Percentiles rank a stretch among this genome's conserved stretches.
Conservation (phyloP, 495 filamentous ascomycete genomes). For the Tirmania nivea region DNA sequence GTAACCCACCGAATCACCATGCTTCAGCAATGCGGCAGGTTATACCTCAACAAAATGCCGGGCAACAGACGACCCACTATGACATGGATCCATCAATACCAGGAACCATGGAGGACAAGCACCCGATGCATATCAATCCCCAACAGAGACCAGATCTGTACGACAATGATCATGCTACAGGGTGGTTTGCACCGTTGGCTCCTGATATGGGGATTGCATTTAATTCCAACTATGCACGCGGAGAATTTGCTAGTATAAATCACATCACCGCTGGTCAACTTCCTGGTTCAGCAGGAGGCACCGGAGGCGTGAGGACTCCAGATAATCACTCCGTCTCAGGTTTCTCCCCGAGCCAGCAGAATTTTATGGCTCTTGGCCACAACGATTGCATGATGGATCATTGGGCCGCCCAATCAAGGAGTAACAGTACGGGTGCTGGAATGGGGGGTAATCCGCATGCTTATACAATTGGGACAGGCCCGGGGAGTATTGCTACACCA, state of each 20-base stretch:
- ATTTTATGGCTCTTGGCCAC: too few species aligned
- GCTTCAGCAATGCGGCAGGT: not conserved
- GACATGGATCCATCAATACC: slow-evolving; percentile 19
- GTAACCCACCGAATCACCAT: not conserved
- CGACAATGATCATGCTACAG: too few species aligned
- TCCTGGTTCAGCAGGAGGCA: slow-evolving; percentile 7
- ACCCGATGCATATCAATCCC: too few species aligned
- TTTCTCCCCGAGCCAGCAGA: too few species aligned
- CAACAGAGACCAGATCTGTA: too few species aligned
- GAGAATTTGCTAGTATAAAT: slow-evolving; percentile 9
- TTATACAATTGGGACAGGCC: slow-evolving; percentile 48
- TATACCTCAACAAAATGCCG: not conserved
- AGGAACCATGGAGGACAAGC: not conserved
- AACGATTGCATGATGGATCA: not conserved
- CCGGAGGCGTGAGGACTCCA: too few species aligned
- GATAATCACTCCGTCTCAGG: too few species aligned
- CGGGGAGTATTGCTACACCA: slow-evolving; percentile 40
- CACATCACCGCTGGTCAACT: slow-evolving; percentile 12
- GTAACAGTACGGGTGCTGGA: slow-evolving; percentile 1
- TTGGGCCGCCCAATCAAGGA: not conserved
- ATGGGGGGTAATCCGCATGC: slow-evolving; percentile 29
- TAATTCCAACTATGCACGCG: too few species aligned
- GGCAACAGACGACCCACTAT: slow-evolving; percentile 2
- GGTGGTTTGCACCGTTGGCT: too few species aligned
- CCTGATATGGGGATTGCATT: too few species aligned